Conservation (phyloP, 23 red algal genomes). For the Gracilaria gracilis region DNA sequence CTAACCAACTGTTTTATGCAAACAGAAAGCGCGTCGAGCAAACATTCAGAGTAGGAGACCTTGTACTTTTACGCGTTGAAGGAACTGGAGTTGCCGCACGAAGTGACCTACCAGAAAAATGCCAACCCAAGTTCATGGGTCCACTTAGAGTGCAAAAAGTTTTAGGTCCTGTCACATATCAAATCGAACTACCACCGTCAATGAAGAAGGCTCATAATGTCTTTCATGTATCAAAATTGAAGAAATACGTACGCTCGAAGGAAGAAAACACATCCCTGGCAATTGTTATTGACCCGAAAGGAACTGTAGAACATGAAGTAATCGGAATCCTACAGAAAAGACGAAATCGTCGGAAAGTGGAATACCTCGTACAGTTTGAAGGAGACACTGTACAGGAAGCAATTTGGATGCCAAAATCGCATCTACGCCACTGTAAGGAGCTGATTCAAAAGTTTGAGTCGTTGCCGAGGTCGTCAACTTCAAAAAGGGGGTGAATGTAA, state of each 20-base stretch:
- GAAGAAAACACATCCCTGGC: not conserved
- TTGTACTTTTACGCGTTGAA: constrained; percentile 20
- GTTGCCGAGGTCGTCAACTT: constrained; percentile 21
- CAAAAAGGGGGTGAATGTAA: constrained; percentile 28
- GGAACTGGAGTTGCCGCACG: constrained; percentile 7
- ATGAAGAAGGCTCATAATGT: constrained; percentile 61
- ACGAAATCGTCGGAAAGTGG: constrained; percentile 1
- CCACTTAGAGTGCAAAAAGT: constrained; percentile 37
- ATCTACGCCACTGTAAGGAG: constrained; percentile 22
- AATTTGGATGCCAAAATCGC: constrained; percentile 54
- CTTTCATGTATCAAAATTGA: constrained; percentile 47
- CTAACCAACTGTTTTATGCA: constrained; percentile 34
- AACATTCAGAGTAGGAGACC: constrained; percentile 14
- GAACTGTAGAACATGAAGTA: constrained; percentile 14
- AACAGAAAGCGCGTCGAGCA: constrained; percentile 15
- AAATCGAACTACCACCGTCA: constrained; percentile 52
- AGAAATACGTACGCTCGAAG: not conserved
- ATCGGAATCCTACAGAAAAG: not conserved
- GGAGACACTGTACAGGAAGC: constrained; percentile 2
- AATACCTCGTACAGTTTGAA: constrained; percentile 34
- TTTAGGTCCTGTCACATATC: constrained; percentile 41
- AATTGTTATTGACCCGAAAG: constrained; percentile 14
- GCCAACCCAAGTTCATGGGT: constrained; percentile 55
- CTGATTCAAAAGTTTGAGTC: constrained; percentile 5
- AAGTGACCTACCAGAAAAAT: constrained; percentile 41